Conservation (phyloP, 495 filamentous ascomycete genomes). For the Penicillium paxilli region DNA sequence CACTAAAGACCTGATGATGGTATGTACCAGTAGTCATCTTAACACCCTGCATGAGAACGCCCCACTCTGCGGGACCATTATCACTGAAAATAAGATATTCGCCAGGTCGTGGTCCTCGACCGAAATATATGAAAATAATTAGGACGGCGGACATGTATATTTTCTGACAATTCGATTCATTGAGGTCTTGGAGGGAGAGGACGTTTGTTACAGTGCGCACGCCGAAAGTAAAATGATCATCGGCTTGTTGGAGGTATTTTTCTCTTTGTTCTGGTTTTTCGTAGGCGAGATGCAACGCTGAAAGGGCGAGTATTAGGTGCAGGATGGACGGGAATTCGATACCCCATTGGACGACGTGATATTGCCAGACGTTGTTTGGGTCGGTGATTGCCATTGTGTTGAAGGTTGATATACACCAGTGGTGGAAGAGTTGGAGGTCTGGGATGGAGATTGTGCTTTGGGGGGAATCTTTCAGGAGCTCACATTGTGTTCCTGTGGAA, state of each 20-base stretch:
- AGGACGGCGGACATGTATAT: conserved; percentile 48
- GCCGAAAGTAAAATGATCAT: conserved; percentile 47
- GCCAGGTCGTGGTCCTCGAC: conserved; percentile 35
- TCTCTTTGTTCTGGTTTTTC: conserved; percentile 29
- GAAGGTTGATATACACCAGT: conserved; percentile 36
- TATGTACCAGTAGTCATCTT: conserved; percentile 29
- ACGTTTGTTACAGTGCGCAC: conserved; percentile 42
- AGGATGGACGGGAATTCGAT: conserved; percentile 45
- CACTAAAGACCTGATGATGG: conserved; percentile 28
- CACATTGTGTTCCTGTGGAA: conserved; percentile 10
- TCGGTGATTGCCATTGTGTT: conserved; percentile 29
- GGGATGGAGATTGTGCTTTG: conserved; percentile 26
- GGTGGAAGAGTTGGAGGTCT: conserved; percentile 40
- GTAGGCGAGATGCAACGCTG: conserved; percentile 43
- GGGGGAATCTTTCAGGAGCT: neutral
- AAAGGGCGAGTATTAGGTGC: conserved; percentile 45
- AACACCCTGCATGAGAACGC: conserved; percentile 45
- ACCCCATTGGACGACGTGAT: conserved; percentile 40
- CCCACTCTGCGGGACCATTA: conserved; percentile 41
- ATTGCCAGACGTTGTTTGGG: conserved; percentile 34
- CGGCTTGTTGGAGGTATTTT: conserved; percentile 36
- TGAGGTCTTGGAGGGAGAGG: conserved; percentile 26
- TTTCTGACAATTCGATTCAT: conserved; percentile 39
- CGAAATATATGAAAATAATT: conserved; percentile 49
- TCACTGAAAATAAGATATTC: conserved; percentile 48